A percentile compares a stretch with the other conserved stretches of the same genome.
These are phyloP conservation scores for Kwoniella shivajii DNA, from an alignment of 1,284 basidiomycete genomes.

Conservation along the genomic window DNA sequence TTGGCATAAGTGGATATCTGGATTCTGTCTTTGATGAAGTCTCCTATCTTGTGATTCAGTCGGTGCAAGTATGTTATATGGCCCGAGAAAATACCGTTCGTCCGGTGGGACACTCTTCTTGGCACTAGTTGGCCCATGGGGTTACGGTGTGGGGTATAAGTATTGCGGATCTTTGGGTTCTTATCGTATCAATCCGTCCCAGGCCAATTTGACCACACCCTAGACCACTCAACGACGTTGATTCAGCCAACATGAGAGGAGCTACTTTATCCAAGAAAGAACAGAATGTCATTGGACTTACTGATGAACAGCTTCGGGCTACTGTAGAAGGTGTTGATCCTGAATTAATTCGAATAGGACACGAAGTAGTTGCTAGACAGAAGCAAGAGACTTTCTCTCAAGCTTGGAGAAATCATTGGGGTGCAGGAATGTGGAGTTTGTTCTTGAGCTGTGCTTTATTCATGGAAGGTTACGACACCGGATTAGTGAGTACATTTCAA, in stretches of 20 bases:
- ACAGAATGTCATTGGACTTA: constrained; percentile 18
- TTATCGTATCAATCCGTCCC: too few species aligned
- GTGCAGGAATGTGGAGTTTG: constrained; percentile 24
- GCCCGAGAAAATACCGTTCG: too few species aligned
- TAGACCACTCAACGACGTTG: neutral
- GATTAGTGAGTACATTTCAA: constrained; percentile 23
- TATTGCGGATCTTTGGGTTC: neutral
- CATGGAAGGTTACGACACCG: constrained; percentile 37
- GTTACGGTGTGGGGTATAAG: neutral
- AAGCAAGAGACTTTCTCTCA: constrained; percentile 13
- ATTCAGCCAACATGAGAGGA: constrained; percentile 2
- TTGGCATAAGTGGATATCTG: neutral
- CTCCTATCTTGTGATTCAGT: too few species aligned
- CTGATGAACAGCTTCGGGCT: constrained; percentile 26
- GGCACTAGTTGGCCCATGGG: neutral
- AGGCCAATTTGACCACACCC: too few species aligned
- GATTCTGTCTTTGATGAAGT: neutral
- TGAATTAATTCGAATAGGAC: constrained; percentile 13
- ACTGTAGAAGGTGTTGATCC: constrained; percentile 17
- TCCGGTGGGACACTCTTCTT: too few species aligned
- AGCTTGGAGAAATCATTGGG: constrained; percentile 18
- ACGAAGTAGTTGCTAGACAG: constrained; percentile 10
- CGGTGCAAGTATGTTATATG: too few species aligned
- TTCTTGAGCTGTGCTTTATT: constrained; percentile 26
- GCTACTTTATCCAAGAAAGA: constrained; percentile 9